Conservation (phyloP, 371 early-diverging fungal species). For the Circinella umbellata region DNA sequence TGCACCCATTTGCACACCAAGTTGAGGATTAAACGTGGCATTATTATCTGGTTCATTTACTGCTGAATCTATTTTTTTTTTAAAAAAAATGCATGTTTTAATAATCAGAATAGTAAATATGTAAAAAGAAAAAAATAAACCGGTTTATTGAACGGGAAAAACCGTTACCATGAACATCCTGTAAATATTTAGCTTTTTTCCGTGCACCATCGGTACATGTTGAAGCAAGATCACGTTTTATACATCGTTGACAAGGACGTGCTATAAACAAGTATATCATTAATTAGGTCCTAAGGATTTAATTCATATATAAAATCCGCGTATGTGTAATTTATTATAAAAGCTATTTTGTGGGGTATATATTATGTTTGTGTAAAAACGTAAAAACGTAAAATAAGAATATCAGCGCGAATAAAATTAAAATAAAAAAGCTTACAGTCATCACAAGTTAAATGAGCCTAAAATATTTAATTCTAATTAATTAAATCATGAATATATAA, state of each 20-base stretch:
- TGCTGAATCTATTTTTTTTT: background rate
- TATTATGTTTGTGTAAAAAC: too few relatives aligned
- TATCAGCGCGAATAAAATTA: too few relatives aligned
- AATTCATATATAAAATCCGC: too few relatives aligned
- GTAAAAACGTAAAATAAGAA: too few relatives aligned
- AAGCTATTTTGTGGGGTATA: too few relatives aligned
- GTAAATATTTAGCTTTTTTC: constrained; percentile 78
- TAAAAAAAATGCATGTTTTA: background rate
- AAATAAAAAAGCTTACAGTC: constrained; percentile 26
- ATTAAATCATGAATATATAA: background rate
- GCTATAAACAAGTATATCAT: constrained; percentile 19
- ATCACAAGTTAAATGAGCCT: constrained; percentile 42
- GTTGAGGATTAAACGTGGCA: background rate
- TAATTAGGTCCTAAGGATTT: too few relatives aligned
- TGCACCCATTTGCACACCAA: background rate
- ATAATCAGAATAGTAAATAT: background rate
- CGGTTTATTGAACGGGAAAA: background rate
- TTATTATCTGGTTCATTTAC: background rate
- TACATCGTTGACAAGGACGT: constrained; percentile 42
- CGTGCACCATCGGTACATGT: constrained; percentile 39
- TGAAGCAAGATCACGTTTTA: constrained; percentile 34
- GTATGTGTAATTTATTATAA: too few relatives aligned
- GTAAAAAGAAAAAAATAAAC: background rate
- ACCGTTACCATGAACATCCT: constrained; percentile 45
- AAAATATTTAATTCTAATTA: background rate